Base-by-base conservation (phyloP, 495 filamentous ascomycete genomes). In the Hamigera avellanea region DNA sequence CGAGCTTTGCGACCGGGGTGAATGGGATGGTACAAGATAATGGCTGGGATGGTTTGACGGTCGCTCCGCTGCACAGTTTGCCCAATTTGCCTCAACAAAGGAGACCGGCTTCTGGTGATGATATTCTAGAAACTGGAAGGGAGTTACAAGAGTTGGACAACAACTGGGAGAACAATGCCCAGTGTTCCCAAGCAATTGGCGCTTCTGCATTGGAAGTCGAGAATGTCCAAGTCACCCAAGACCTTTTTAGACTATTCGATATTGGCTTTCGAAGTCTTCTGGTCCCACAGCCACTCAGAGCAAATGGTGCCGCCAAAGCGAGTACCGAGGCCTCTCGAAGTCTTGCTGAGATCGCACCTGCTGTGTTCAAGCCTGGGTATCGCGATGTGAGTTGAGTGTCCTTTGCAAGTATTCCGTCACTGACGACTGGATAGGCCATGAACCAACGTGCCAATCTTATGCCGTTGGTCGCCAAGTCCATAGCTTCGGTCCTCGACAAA, bases 361-460 rank as follows among this genome's bases (percentile, higher is more conserved):
- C 36, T 13, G 29, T 62, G 4, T 66, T 69, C 42, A 61, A 49
- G 26, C 40, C 32, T 13, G 37, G 46, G n/a, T 64, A 66, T 35
- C 47, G 41, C 23, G 48, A 64, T 30, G 65, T 67, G 36, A 45
- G 40, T 14, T 1, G 14, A 8, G 6, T 14, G 14, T 6, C 2
- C 27, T n/a, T 15, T 9, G 31, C 3, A 16, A 6, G 5, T 14
- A 16, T 19, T 19, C 14, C 3, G 6, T 33, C 4, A 18, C 31
- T 19, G 17, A 17, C 31, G 7, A 3, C 3, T 8, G 17, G 6
- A 14, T 30, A 68, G 67, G 57, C 58, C 14, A 55, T 68, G 41
- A 56, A 54, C 14, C 59, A 63, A 36, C 45, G 67, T 31, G 53
- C 52, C 5, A 39, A 40, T 2, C 48, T 64, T 6, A 53, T 64